phyloP scores from a whole-genome alignment of 1,139 yeast genomes.

The Candida buenavistaensis region DNA sequence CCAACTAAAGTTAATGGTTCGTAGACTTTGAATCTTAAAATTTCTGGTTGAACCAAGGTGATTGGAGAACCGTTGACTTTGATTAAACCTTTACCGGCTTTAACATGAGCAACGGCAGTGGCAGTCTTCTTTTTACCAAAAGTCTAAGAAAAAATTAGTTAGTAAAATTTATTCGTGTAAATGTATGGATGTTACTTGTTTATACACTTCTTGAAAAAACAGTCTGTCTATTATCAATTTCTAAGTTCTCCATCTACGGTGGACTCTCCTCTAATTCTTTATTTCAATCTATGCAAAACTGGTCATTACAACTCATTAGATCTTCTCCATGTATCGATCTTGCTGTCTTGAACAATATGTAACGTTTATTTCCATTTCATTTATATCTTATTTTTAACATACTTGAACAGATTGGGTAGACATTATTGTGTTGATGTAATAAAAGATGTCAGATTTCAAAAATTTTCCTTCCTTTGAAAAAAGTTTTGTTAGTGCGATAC shows the following conservation, averaged over 20 bases:
- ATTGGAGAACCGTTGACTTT: conserved; percentile 99
- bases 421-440: conserved; percentile 24
- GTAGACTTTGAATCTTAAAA: conserved; percentile 98
- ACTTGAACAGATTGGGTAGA: conserved; percentile 74
- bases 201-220: neutral
- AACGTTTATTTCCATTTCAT: too few species aligned
- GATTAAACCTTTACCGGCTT: conserved; percentile 99
- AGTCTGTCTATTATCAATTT: neutral
- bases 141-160: conserved; percentile 57
- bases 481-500: conserved; percentile 6
- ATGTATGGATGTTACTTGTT: neutral
- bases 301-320: too few species aligned
- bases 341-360: too few species aligned
- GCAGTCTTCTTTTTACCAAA: conserved; percentile 99
- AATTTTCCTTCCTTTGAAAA: conserved; percentile 4
- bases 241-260: neutral
- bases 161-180: conserved; percentile 21
- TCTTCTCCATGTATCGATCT: too few species aligned
- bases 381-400: conserved; percentile 30
- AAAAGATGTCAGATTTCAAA: conserved; percentile 7
- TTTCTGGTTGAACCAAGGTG: conserved; percentile 98
- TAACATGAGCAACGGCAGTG: conserved; percentile 99
- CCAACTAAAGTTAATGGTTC: conserved; percentile 99
- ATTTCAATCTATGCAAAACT: neutral
- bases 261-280: conserved; percentile 1